Base-by-base conservation (phyloP, 768 basidiomycete genomes). In the Boletus rubescentipes region DNA sequence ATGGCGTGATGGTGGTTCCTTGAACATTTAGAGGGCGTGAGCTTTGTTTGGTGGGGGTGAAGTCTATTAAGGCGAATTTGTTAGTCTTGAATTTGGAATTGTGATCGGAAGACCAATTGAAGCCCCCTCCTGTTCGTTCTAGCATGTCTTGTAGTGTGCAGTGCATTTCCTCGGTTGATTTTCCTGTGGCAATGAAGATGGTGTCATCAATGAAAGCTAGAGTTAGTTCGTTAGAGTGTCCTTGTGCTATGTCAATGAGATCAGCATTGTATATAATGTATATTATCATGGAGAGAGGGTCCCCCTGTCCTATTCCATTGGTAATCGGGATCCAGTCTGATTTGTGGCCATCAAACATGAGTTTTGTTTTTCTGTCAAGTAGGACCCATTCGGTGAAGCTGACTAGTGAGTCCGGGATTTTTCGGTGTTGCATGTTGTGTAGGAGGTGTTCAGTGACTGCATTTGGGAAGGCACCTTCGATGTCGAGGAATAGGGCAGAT, bases 251-350 rank as follows among this genome's bases (percentile, higher is more conserved):
- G 0, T 63, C 40, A 0, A 63, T 18, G 0, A 72, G 52, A 41
- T 61, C 53, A 0, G 71, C 8, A 46, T 73, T 75, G 58, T 70
- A 73, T 15, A 73, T 63, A 5, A 67, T 57, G 45, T 71, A 73
- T 0, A 68, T 45, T 1, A 73, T 53, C 40, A 67, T 66, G 0
- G 70, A 72, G 3, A 66, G 48, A 0, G 70, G 72, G 54, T 70
- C 65, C 0, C 75, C 74, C 52, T 75, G 71, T 3, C 68, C 67
- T 0, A 73, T 67, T 0, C 73, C 67, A 14, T 66, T 67, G 0
- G 18, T 55, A 3, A 60, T 49, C 0, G 54, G 46, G 0, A 54
- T 43, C 49, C 60, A 62, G 1, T 61, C 49, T 0, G 65, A 70
- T 0, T 16, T 10, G 41, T 45, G 66, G 8, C 63, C 59, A 9